phyloP scores from a whole-genome alignment of 192 early-diverging fungal species.

The Backusella macrospora region DNA sequence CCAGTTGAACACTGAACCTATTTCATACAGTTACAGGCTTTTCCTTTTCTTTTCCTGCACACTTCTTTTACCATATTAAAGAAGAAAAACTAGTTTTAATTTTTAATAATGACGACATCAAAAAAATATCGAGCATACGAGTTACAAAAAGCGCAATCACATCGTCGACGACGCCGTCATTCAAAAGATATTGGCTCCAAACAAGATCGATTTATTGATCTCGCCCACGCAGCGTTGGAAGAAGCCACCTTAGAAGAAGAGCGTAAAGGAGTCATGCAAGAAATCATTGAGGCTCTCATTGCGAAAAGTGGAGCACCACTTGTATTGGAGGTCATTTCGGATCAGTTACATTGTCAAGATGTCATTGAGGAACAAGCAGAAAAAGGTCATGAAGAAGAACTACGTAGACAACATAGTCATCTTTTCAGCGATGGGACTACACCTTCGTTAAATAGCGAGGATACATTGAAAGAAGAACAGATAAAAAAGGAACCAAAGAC shows the following conservation, averaged over 20 bases:
- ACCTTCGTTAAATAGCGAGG: background rate
- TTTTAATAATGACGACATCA: background rate
- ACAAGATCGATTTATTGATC: conserved; percentile 32
- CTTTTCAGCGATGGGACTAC: background rate
- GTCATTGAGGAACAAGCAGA: conserved; percentile 38
- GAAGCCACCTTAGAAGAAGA: conserved; percentile 39
- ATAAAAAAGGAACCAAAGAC: conserved; percentile 1
- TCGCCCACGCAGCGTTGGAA: conserved; percentile 39
- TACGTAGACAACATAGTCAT: background rate
- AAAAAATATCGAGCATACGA: conserved; percentile 6
- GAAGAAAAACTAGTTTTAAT: too few relatives aligned
- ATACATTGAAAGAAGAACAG: background rate
- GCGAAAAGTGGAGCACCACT: conserved; percentile 27
- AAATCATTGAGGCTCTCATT: conserved; percentile 37
- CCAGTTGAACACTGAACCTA: background rate
- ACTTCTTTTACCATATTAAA: too few relatives aligned
- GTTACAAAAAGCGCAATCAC: conserved; percentile 2
- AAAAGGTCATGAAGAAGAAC: background rate
- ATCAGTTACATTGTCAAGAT: conserved; percentile 34
- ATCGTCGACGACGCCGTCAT: background rate
- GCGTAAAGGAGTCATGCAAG: conserved; percentile 33
- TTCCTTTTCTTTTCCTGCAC: too few relatives aligned
- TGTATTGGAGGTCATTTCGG: conserved; percentile 32
- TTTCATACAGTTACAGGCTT: too few relatives aligned
- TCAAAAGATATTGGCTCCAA: background rate